phyloP scores from a whole-genome alignment of 768 basidiomycete genomes.

The Fomitopsis serialis region DNA sequence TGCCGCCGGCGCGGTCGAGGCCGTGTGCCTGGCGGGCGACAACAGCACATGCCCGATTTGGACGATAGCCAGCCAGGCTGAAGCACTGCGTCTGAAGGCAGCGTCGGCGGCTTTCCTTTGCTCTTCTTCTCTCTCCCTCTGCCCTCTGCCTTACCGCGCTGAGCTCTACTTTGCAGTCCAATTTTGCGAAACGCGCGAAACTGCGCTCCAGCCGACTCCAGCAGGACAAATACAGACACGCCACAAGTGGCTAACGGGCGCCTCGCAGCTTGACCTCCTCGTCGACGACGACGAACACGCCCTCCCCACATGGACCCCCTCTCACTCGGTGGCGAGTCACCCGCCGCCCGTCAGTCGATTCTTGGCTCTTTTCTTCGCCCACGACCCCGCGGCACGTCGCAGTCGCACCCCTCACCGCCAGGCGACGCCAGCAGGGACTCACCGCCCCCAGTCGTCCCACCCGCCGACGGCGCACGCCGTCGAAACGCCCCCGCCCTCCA shows the following conservation, averaged over 20 bases:
- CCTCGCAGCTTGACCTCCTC: background rate
- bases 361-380: slow-evolving; percentile 69
- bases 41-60: no score
- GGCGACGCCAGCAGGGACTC: slow-evolving; percentile 35
- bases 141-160: no score
- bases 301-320: slow-evolving; percentile 21
- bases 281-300: slow-evolving; percentile 7
- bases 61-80: no score
- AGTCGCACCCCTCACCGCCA: slow-evolving; percentile 42
- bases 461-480: slow-evolving; percentile 27
- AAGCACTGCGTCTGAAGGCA: no score
- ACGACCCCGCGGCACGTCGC: slow-evolving; percentile 61
- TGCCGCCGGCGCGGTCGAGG: no score
- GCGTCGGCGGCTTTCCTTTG: no score
- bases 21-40: no score
- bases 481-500: slow-evolving; percentile 32
- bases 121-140: no score
- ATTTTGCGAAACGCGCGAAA: background rate
- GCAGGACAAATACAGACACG: background rate
- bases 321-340: slow-evolving; percentile 23
- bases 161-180: no score
- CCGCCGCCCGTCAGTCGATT: slow-evolving; percentile 52
- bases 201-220: background rate
- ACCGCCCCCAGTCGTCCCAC: slow-evolving; percentile 39
- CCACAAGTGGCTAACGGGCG: background rate